These are phyloP conservation scores for Pharnaceum exiguum DNA, from an alignment of 148 eudicot genomes.

Conservation along the genomic window DNA sequence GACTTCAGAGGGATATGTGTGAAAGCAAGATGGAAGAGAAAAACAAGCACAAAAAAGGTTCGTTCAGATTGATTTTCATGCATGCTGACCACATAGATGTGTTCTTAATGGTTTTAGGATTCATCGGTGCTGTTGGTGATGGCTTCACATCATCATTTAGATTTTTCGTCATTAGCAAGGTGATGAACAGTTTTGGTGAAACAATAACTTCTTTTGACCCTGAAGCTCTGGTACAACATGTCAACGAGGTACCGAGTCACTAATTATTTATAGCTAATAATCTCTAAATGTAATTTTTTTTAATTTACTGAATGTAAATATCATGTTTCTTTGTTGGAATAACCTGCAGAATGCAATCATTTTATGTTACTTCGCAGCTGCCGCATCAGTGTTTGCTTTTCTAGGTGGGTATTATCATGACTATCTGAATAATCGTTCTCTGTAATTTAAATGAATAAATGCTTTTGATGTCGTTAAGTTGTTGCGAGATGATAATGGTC, in stretches of 20 bases:
- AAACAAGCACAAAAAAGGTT: not conserved
- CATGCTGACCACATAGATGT: conserved; percentile 21
- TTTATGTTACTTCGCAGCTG: not conserved
- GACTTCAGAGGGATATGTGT: too few species aligned
- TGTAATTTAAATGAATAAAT: too few species aligned
- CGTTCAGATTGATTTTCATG: conserved; percentile 18
- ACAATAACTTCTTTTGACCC: not conserved
- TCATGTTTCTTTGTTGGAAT: too few species aligned
- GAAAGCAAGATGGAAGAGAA: not conserved
- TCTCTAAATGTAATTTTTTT: not conserved
- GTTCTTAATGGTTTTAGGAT: conserved; percentile 21
- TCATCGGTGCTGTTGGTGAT: conserved; percentile 20
- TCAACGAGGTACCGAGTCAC: not conserved
- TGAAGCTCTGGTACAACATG: not conserved
- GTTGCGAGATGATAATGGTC: too few species aligned
- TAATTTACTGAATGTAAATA: too few species aligned
- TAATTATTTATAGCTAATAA: not conserved
- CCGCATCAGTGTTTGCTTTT: not conserved
- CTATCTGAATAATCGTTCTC: too few species aligned
- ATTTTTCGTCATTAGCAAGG: conserved; percentile 11
- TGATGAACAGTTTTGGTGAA: conserved; percentile 20
- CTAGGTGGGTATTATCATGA: not conserved
- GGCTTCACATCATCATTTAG: conserved; percentile 16
- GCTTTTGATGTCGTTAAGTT: too few species aligned
- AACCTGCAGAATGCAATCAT: not conserved